Conservation (phyloP, 2,329 filamentous ascomycete species). For the Monilinia laxa region DNA sequence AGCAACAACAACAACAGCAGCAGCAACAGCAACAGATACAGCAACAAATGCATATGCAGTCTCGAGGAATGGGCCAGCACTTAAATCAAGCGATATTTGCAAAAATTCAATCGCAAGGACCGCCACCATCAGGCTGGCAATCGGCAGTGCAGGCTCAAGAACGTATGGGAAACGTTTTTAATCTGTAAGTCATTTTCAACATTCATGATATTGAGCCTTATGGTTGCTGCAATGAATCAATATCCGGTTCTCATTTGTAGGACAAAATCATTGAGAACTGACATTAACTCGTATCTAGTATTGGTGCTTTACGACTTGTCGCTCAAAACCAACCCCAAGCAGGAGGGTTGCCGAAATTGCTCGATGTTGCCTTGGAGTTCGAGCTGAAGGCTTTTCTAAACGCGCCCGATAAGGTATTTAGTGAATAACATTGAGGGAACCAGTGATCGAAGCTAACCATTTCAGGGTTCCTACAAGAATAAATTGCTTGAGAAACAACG, state of each 20-base stretch:
- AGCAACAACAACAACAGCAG: constrained; percentile 29
- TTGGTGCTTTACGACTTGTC: constrained; percentile 37
- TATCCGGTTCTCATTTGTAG: not conserved
- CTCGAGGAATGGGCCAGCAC: constrained; percentile 23
- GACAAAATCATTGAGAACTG: not conserved
- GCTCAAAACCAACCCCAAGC: constrained; percentile 32
- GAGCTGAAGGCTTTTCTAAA: constrained; percentile 38
- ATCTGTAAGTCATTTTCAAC: constrained; percentile 34
- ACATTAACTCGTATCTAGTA: constrained; percentile 27
- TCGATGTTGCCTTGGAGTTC: constrained; percentile 37
- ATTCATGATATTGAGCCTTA: not conserved
- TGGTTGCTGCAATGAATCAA: not conserved
- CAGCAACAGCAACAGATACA: constrained; percentile 25
- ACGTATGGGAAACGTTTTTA: constrained; percentile 33
- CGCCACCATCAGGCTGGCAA: constrained; percentile 37
- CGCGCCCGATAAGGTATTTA: constrained; percentile 35
- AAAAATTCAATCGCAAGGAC: constrained; percentile 33
- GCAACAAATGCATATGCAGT: constrained; percentile 21
- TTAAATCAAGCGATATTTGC: constrained; percentile 37
- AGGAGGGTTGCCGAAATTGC: constrained; percentile 33
- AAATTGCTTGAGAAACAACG: constrained; percentile 35
- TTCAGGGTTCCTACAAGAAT: constrained; percentile 36
- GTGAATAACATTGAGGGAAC: not conserved
- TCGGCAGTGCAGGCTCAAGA: constrained; percentile 33
- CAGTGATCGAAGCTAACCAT: constrained; percentile 26